Percentiles rank a stretch among this genome's conserved stretches.
These are phyloP conservation scores for Cytospora piceicola DNA, from an alignment of 2,329 filamentous ascomycete genomes.

Conservation along the genomic window DNA sequence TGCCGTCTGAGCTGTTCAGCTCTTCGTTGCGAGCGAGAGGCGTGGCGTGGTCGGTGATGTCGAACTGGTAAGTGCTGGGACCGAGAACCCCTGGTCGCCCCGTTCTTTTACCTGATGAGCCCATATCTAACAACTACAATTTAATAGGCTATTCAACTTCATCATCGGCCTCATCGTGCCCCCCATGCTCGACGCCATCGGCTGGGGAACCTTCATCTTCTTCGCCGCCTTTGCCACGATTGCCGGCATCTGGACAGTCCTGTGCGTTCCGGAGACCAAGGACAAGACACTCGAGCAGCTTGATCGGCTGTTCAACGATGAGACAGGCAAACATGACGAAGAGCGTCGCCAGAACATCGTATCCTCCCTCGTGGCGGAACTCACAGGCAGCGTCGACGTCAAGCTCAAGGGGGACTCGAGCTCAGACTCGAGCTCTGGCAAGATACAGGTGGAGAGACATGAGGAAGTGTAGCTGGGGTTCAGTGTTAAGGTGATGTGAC, in stretches of 20 bases:
- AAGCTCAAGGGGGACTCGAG: constrained; percentile 7
- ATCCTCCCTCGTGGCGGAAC: constrained; percentile 5
- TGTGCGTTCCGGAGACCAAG: constrained; percentile 61
- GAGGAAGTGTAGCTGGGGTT: constrained; percentile 7
- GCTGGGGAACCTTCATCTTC: constrained; percentile 63
- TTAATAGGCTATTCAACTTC: constrained; percentile 44
- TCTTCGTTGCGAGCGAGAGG: constrained; percentile 39
- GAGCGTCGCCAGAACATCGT: constrained; percentile 17
- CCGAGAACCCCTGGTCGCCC: background rate
- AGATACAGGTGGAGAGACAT: constrained; percentile 4
- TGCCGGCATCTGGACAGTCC: constrained; percentile 58
- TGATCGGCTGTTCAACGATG: constrained; percentile 53
- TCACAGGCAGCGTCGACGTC: background rate
- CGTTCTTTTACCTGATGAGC: constrained; percentile 15
- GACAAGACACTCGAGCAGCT: constrained; percentile 54
- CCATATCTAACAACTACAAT: background rate
- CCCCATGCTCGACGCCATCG: constrained; percentile 37
- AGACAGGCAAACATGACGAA: constrained; percentile 11
- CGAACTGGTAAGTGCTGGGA: constrained; percentile 33
- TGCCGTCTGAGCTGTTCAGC: constrained; percentile 40
- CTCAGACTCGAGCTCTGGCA: constrained; percentile 12
- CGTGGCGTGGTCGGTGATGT: constrained; percentile 45
- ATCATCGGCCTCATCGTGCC: constrained; percentile 40
- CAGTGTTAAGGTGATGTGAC: background rate
- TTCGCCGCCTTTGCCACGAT: constrained; percentile 58